phyloP scores from a whole-genome alignment of 1,284 basidiomycete species.

The Melanopsichium pennsylvanicum region DNA sequence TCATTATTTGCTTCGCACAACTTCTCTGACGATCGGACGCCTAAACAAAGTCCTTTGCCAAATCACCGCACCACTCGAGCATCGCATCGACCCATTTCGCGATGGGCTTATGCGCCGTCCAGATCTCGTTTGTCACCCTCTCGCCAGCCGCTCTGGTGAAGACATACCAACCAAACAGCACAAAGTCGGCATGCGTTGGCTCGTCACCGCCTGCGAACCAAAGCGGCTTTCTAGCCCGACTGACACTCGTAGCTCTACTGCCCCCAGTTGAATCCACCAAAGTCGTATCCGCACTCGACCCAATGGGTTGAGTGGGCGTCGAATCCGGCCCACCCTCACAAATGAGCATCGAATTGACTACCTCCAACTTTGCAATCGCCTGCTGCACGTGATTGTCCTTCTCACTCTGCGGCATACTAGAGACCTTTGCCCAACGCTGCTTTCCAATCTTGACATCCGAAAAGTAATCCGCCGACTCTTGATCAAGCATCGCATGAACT shows the following conservation, averaged over 20 bases:
- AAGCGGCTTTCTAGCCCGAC: constrained; percentile 4
- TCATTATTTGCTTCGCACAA: too few species aligned
- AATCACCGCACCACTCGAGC: constrained; percentile 42
- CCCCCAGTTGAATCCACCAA: neutral
- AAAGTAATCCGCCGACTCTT: constrained; percentile 47
- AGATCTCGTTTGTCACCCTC: constrained; percentile 36
- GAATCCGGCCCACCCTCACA: constrained; percentile 23
- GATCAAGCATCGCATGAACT: constrained; percentile 42
- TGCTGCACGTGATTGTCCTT: constrained; percentile 20
- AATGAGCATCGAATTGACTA: constrained; percentile 33
- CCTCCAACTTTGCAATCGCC: constrained; percentile 33
- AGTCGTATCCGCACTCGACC: neutral
- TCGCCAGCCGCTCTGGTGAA: constrained; percentile 39
- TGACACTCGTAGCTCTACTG: constrained; percentile 1
- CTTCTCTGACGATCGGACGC: too few species aligned
- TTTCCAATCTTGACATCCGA: constrained; percentile 49
- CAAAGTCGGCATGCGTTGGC: constrained; percentile 56
- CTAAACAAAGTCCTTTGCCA: constrained; percentile 44
- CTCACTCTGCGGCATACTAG: constrained; percentile 14
- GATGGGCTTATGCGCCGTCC: constrained; percentile 37
- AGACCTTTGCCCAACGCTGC: constrained; percentile 30
- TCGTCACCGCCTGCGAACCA: constrained; percentile 48
- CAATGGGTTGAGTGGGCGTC: constrained; percentile 2
- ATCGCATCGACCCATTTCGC: constrained; percentile 43
- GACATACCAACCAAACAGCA: constrained; percentile 52